A percentile compares a stretch with the other conserved stretches of the same genome.
phyloP scores from a whole-genome alignment of 192 early-diverging fungal species.

The Backusella sp. region DNA sequence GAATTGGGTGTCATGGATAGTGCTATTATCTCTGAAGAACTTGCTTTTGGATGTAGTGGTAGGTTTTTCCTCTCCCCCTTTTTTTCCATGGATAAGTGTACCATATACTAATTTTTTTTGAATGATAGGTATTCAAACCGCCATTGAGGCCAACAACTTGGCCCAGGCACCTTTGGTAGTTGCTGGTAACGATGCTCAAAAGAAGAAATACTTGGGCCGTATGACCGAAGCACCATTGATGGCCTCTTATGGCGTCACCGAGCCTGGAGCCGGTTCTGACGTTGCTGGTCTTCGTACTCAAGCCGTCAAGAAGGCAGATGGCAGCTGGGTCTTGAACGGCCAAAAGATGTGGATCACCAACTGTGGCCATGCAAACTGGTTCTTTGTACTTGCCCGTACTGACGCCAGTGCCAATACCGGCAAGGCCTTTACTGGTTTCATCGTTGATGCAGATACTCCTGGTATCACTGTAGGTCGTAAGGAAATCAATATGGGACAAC shows the following conservation, averaged over 20 bases:
- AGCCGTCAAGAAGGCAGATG: constrained; percentile 74
- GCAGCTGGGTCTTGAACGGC: constrained; percentile 77
- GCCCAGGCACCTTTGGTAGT: constrained; percentile 90
- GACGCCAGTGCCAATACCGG: constrained; percentile 76
- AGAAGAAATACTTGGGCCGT: constrained; percentile 96
- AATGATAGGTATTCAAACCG: constrained; percentile 83
- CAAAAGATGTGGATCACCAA: constrained; percentile 99
- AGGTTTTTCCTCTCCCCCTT: neutral
- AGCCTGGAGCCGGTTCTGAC: constrained; percentile 77
- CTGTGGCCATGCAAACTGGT: constrained; percentile 96
- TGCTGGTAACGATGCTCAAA: constrained; percentile 84
- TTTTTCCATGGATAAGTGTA: neutral
- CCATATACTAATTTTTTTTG: neutral
- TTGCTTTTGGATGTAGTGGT: constrained; percentile 86
- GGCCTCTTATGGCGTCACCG: constrained; percentile 90
- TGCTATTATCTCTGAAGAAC: constrained; percentile 86
- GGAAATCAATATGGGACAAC: constrained; percentile 98
- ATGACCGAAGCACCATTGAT: constrained; percentile 96
- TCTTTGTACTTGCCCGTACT: constrained; percentile 90
- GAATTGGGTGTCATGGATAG: constrained; percentile 88
- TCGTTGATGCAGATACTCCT: constrained; percentile 86
- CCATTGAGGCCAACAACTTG: constrained; percentile 94
- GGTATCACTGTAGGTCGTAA: constrained; percentile 93
- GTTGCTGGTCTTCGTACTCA: constrained; percentile 70
- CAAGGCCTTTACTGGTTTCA: constrained; percentile 93